Base-by-base conservation (phyloP, 495 filamentous ascomycete species). In the Lentithecium fluviatile region DNA sequence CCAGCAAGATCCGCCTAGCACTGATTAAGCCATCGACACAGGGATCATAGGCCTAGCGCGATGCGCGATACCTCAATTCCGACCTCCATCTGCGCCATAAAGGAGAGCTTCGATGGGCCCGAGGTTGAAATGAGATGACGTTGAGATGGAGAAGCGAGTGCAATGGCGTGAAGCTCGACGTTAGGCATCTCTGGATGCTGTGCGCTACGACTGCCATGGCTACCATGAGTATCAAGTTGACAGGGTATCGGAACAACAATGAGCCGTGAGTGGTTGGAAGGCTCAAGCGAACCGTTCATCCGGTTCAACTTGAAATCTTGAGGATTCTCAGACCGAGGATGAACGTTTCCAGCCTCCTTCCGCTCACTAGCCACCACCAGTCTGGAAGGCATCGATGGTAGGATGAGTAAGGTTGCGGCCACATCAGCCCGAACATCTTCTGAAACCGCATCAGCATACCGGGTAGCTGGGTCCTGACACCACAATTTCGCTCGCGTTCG, bases 231-330 rank as follows among this genome's bases (percentile, higher is more conserved):
- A 60, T 60, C 36, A 54, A 45, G 25, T 10, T 26, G 17, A 40
- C 50, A 62, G 51, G 58, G 58, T 54, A 15, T 62, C 58, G 51
- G 58, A 50, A 55, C 12, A 62, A 55, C 40, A 2, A 40, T 26
- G 32, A 49, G 51, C 43, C 58, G 58, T 62, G 51, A 62, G n/a
- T 62, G 51, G 58, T 17, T 49, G 49, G 19, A 21, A 20, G 6
- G 24, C 17, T 45, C 19, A 26, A 19, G 36, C 58, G 58, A 49
- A 48, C 58, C 58, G 20, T 37, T 54, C 49, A 7, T 20, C 36
- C 37, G 56, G 58, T 47, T 10, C 13, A 60, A 52, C 21, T 5
- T 60, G 46, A 52, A 42, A 42, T 37, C 15, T 23, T 12, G 13
- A 24, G 7, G 1, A n/a, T 19, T 25, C 49, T 21, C 48, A 52